Evolutionary conservation across 306 rosid genomes (phyloP).

Genomic region (Canavalia gladiata): DNA sequence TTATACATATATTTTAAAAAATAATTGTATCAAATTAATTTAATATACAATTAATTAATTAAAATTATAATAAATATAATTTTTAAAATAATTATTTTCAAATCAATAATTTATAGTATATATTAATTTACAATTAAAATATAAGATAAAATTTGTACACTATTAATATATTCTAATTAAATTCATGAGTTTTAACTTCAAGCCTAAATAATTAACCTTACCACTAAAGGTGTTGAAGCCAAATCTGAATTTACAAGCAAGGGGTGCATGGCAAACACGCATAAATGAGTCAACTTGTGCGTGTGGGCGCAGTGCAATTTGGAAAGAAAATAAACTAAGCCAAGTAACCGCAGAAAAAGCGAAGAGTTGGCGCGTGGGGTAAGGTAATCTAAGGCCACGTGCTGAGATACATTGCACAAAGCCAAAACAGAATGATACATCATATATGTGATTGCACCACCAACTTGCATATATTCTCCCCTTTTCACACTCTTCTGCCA

Average conservation of each 20-base stretch:
- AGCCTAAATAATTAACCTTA: too few relatives aligned
- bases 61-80: too few relatives aligned
- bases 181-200: too few relatives aligned
- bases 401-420: conserved; percentile 51
- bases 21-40: too few relatives aligned
- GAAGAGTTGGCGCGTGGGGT: conserved; percentile 25
- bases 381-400: conserved; percentile 37
- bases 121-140: too few relatives aligned
- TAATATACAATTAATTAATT: too few relatives aligned
- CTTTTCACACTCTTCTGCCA: not conserved
- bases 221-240: too few relatives aligned
- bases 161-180: too few relatives aligned
- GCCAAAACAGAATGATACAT: conserved; percentile 29
- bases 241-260: not conserved
- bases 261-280: not conserved
- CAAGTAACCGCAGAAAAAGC: not conserved
- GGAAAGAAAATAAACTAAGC: not conserved
- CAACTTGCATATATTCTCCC: conserved; percentile 50
- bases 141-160: too few relatives aligned
- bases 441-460: conserved; percentile 21
- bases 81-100: too few relatives aligned
- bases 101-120: too few relatives aligned
- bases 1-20: too few relatives aligned
- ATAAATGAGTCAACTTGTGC: not conserved
- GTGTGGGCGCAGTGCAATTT: conserved; percentile 13